phyloP scores from a whole-genome alignment of 306 rosid species.

The Prunus fruticosa region DNA sequence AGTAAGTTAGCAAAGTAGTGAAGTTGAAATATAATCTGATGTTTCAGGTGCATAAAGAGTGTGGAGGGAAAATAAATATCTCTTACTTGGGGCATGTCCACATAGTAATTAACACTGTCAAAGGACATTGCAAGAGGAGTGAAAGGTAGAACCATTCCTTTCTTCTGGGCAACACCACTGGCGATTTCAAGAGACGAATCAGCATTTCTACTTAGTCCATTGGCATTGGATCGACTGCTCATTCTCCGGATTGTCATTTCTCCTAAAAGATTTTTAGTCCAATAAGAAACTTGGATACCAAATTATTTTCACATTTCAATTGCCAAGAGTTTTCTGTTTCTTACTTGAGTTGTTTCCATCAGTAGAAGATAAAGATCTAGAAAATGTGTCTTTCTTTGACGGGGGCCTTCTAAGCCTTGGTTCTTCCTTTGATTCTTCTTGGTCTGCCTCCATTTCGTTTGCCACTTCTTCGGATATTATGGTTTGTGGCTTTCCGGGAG shows the following conservation, averaged over 20 bases:
- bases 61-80: conserved; percentile 17
- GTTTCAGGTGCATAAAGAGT: not conserved
- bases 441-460: conserved; percentile 49
- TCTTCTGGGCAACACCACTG: conserved; percentile 63
- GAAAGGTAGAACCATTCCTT: conserved; percentile 95
- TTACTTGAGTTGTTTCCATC: conserved; percentile 78
- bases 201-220: conserved; percentile 41
- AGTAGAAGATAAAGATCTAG: conserved; percentile 51
- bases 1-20: not conserved
- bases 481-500: conserved; percentile 78
- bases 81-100: conserved; percentile 92
- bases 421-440: conserved; percentile 49
- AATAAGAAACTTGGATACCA: conserved; percentile 21
- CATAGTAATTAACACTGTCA: conserved; percentile 72
- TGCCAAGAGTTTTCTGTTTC: conserved; percentile 5
- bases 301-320: not conserved
- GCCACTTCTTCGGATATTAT: conserved; percentile 74
- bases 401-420: conserved; percentile 65
- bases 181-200: conserved; percentile 46
- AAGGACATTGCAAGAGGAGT: conserved; percentile 96
- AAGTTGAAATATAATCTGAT: not conserved
- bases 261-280: conserved; percentile 43
- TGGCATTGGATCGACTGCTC: conserved; percentile 54
- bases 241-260: conserved; percentile 75
- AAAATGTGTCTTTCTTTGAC: conserved; percentile 36